phyloP scores from a whole-genome alignment of 108 stramenopile genomes.

The Conticribra weissflogii region DNA sequence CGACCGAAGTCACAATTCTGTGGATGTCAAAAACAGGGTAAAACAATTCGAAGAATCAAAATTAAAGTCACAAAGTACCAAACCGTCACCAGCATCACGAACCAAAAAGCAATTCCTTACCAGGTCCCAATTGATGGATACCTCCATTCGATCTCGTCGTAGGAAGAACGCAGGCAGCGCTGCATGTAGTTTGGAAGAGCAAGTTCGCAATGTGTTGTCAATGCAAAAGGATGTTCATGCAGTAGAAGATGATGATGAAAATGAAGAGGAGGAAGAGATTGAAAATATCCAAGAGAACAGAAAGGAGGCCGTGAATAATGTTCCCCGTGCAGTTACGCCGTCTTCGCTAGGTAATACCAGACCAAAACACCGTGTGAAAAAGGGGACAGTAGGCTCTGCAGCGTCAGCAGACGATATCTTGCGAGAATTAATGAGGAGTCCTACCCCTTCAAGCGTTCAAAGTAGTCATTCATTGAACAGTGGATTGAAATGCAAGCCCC shows the following conservation, averaged over 20 bases:
- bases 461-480: constrained; percentile 2
- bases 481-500: not conserved
- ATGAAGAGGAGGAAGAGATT: not conserved
- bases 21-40: too few species aligned
- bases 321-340: not conserved
- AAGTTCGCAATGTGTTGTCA: constrained; percentile 29
- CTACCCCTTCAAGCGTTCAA: constrained; percentile 4
- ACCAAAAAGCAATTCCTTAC: not conserved
- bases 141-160: not conserved
- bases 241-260: not conserved
- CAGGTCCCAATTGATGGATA: not conserved
- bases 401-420: constrained; percentile 39
- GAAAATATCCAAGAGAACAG: not conserved
- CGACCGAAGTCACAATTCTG: too few species aligned
- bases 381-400: constrained; percentile 19
- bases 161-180: not conserved
- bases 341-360: not conserved
- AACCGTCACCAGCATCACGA: too few species aligned
- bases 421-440: constrained; percentile 17
- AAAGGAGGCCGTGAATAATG: not conserved
- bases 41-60: not conserved
- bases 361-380: constrained; percentile 8
- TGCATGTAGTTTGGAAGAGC: constrained; percentile 23
- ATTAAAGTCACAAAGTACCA: not conserved
- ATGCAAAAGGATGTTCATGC: constrained; percentile 12